Evolutionary conservation across 202 grass and related monocot species (phyloP).

Genomic region (Carex arenaria): DNA sequence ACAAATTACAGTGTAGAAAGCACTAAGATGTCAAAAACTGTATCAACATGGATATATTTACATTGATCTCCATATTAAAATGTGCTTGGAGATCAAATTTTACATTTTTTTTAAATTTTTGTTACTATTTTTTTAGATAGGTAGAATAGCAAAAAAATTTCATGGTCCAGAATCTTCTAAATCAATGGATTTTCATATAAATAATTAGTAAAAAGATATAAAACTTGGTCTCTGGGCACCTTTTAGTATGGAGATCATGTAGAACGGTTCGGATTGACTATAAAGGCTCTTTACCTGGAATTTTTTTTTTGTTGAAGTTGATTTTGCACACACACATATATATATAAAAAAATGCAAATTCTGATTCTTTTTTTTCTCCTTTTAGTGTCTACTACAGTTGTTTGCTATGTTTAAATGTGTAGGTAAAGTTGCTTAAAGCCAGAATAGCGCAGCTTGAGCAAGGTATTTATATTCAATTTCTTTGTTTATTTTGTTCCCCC

Average conservation of each 20-base stretch:
- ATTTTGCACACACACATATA: not conserved
- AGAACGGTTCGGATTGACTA: not conserved
- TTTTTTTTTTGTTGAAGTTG: not conserved
- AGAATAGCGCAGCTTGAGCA: slow-evolving; percentile 55
- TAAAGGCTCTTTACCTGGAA: too few relatives aligned
- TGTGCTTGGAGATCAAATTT: too few relatives aligned
- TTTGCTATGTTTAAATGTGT: slow-evolving; percentile 13
- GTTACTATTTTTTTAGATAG: too few relatives aligned
- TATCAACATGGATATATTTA: not conserved
- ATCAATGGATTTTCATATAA: too few relatives aligned
- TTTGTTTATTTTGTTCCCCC: slow-evolving; percentile 22
- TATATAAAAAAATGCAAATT: slow-evolving; percentile 12
- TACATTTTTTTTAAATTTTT: too few relatives aligned
- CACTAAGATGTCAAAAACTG: slow-evolving; percentile 25
- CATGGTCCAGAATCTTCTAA: too few relatives aligned
- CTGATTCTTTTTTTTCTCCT: not conserved
- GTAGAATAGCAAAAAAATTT: too few relatives aligned
- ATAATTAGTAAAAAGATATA: too few relatives aligned
- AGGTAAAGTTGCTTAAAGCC: slow-evolving; percentile 78
- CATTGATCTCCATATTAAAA: not conserved
- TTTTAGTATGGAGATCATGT: too few relatives aligned
- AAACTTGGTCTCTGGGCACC: too few relatives aligned
- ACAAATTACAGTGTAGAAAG: not conserved
- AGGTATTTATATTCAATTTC: slow-evolving; percentile 34
- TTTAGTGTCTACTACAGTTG: slow-evolving; percentile 22